These are phyloP conservation scores for Suillus tomentosus DNA, from an alignment of 768 basidiomycete genomes.

Conservation along the genomic window DNA sequence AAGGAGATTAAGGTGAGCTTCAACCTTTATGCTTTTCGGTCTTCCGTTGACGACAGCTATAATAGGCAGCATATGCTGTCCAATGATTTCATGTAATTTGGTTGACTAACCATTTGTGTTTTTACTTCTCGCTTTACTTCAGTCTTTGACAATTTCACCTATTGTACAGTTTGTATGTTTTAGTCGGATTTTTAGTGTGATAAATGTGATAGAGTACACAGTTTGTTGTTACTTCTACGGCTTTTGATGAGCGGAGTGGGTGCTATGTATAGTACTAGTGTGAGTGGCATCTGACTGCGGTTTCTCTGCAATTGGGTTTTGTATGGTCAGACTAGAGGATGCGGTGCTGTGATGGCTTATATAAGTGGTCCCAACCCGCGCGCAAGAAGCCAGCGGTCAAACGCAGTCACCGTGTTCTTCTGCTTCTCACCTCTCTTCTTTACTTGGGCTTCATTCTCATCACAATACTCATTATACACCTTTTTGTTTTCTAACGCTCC, in stretches of 20 bases:
- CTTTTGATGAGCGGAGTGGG: not conserved
- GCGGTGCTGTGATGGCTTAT: constrained; percentile 11
- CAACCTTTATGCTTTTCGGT: constrained; percentile 5
- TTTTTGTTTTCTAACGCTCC: constrained; percentile 11
- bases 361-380: constrained; percentile 12
- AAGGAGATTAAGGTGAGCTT: constrained; percentile 60
- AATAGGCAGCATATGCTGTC: constrained; percentile 2
- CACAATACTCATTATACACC: constrained; percentile 15
- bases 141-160: not conserved
- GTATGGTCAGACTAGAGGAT: constrained; percentile 8
- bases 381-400: constrained; percentile 13
- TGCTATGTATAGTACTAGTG: constrained; percentile 5
- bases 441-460: constrained; percentile 15
- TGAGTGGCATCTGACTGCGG: constrained; percentile 2
- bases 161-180: constrained; percentile 1
- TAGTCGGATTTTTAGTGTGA: not conserved
- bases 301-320: constrained; percentile 5
- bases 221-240: not conserved
- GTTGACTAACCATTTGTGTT: not conserved
- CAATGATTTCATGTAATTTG: constrained; percentile 1
- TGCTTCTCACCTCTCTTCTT: constrained; percentile 14
- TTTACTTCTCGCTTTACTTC: not conserved
- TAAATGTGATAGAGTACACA: not conserved
- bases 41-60: not conserved
- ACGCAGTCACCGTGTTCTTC: constrained; percentile 16